These are phyloP conservation scores for Diplogelasinospora grovesii DNA, from an alignment of 495 filamentous ascomycete species.

Conservation along the genomic window DNA sequence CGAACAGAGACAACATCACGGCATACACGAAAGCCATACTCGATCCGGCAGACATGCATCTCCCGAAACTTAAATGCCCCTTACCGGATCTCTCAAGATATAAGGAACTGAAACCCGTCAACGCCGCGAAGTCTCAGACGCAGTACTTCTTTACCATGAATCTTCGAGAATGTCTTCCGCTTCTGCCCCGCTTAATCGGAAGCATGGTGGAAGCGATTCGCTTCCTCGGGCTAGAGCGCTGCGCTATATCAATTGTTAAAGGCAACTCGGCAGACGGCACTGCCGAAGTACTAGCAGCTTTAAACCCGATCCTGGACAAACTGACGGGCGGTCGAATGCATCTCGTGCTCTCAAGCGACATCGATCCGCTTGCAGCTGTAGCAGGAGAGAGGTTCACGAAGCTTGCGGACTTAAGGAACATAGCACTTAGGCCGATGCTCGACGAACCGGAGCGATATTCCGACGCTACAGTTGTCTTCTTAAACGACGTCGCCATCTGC, in stretches of 20 bases:
- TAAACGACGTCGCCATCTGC: slow-evolving; percentile 45
- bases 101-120: too few species aligned
- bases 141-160: slow-evolving; percentile 47
- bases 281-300: slow-evolving; percentile 34
- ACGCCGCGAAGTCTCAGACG: too few species aligned
- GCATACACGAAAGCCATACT: too few species aligned
- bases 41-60: too few species aligned
- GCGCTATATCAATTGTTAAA: slow-evolving; percentile 45
- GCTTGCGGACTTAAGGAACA: slow-evolving; percentile 41
- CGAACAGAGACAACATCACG: too few species aligned
- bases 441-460: slow-evolving; percentile 6
- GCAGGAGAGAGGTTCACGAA: slow-evolving; percentile 31
- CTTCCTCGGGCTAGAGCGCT: slow-evolving; percentile 41
- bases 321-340: neutral
- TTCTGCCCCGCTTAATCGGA: slow-evolving; percentile 43
- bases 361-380: slow-evolving; percentile 28
- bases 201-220: slow-evolving; percentile 39
- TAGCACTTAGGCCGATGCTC: slow-evolving; percentile 35
- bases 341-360: slow-evolving; percentile 16
- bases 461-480: slow-evolving; percentile 42
- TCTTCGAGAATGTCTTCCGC: slow-evolving; percentile 30
- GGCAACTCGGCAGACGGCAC: slow-evolving; percentile 47
- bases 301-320: slow-evolving; percentile 26
- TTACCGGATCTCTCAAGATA: too few species aligned
- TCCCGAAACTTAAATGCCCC: too few species aligned